Evolutionary conservation across 2,329 filamentous ascomycete genomes (phyloP), one percentile per base, ranked within the genome.

Genomic region (Dothidotthia symphoricarpi): DNA sequence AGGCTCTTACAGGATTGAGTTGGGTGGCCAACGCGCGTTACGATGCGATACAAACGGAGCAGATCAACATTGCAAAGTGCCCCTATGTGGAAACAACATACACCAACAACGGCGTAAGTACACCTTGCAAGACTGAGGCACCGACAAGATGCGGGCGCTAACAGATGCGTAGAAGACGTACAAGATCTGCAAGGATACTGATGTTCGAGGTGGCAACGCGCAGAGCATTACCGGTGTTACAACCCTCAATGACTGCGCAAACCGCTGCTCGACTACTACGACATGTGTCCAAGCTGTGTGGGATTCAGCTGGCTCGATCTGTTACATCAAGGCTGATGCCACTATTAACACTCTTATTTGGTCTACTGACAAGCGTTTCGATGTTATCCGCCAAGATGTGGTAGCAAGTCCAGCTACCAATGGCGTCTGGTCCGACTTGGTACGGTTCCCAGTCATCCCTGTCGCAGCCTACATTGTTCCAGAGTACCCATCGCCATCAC

Each of bases 401-500:
- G 34, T 42, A 14, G 34, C 45, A 16, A 35, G 30, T 11, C 49
- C 48, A 15, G 52, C 54, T 5, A 38, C 37, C 2, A 41, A 43
- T 22, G 56, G 56, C 15, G 47, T 36, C 16, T 59, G 56, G 56
- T 57, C 54, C 13, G 54, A 59, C 17, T 24, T 59, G 11, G 41
- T 59, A 22, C 49, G 46, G 7, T 36, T 59, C 7, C 56, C 56
- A 16, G 52, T 59, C 39, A 59, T 59, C 30, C 56, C 56, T 7
- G 56, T 59, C 6, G 56, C 56, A 22, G 56, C 56, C 14, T 59
- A 59, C 19, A 38, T 59, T 30, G 54, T 59, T 14, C 56, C 54
- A 7, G 47, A 53, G 22, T 59, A 48, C 29, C 56, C 56, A 3
- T 31, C 43, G 24, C 41, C 56, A 17, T 40, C 46, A 19, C 35